A percentile compares a stretch with the other conserved stretches of the same genome.
These are phyloP conservation scores for Dichomitus squalens DNA, from an alignment of 1,284 basidiomycete genomes.

Conservation along the genomic window DNA sequence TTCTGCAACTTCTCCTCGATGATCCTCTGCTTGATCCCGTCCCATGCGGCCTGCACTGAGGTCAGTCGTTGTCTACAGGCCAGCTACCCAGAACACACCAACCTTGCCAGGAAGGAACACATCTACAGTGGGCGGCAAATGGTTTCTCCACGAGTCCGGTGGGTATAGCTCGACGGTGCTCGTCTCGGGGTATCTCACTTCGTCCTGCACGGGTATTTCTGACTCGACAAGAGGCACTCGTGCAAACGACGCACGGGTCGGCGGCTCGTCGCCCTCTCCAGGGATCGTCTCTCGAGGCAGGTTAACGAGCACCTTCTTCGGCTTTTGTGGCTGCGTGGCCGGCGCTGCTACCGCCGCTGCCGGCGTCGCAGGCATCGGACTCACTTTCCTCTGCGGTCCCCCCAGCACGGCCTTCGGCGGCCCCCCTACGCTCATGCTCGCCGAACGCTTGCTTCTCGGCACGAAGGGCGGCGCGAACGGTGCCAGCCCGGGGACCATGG, in stretches of 20 bases:
- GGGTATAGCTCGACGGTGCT: constrained; percentile 60
- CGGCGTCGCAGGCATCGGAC: constrained; percentile 56
- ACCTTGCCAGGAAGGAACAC: constrained; percentile 85
- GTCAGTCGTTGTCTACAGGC: too few species aligned
- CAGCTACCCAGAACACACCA: constrained; percentile 21
- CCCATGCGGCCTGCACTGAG: constrained; percentile 63
- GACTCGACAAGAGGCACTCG: constrained; percentile 54
- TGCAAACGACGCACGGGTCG: constrained; percentile 61
- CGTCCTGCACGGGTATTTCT: constrained; percentile 39
- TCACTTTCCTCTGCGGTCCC: constrained; percentile 73
- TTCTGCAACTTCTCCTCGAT: constrained; percentile 81
- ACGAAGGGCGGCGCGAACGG: constrained; percentile 48
- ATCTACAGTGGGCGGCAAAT: constrained; percentile 67
- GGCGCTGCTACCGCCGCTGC: constrained; percentile 29
- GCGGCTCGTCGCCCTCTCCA: constrained; percentile 43
- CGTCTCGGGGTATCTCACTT: constrained; percentile 47
- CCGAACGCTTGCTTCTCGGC: constrained; percentile 59
- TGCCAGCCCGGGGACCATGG: constrained; percentile 47
- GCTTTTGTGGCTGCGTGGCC: constrained; percentile 43
- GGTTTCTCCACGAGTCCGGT: constrained; percentile 55
- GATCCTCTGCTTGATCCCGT: constrained; percentile 62
- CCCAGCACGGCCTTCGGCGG: constrained; percentile 82
- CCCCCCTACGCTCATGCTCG: constrained; percentile 70
- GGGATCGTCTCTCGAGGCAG: constrained; percentile 68
- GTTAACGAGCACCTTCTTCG: constrained; percentile 70